A percentile compares a stretch with the other conserved stretches of the same genome.
These are phyloP conservation scores for Chaetomium fimeti DNA, from an alignment of 495 filamentous ascomycete genomes.

Conservation along the genomic window DNA sequence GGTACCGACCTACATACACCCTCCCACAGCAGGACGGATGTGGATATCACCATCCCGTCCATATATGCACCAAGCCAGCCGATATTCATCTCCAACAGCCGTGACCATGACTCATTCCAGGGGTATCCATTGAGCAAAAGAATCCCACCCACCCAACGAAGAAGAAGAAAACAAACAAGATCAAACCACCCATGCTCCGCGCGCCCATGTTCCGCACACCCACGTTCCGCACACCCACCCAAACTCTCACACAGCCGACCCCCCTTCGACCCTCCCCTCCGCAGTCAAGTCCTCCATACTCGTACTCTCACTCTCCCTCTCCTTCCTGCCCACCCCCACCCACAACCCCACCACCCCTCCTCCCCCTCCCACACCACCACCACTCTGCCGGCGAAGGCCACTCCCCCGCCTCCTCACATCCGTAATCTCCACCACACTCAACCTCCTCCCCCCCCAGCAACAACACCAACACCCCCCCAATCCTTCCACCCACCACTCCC, in stretches of 20 bases:
- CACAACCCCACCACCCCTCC: not conserved
- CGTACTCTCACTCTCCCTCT: conserved; percentile 19
- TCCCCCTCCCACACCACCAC: conserved; percentile 4
- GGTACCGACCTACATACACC: not conserved
- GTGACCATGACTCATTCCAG: not conserved
- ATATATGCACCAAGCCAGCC: not conserved
- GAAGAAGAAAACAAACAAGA: not conserved
- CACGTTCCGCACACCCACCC: too few species aligned
- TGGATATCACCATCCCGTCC: not conserved
- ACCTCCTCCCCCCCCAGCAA: conserved; percentile 8
- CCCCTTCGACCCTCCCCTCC: conserved; percentile 19
- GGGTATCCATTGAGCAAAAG: conserved; percentile 10
- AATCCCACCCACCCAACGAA: not conserved
- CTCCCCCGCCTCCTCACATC: not conserved
- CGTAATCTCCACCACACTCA: conserved; percentile 16
- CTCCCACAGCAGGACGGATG: not conserved
- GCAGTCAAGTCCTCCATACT: conserved; percentile 28
- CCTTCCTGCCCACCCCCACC: conserved; percentile 16
- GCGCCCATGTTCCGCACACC: too few species aligned
- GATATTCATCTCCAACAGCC: not conserved
- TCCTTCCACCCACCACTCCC: not conserved
- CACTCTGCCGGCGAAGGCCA: not conserved
- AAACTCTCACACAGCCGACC: conserved; percentile 2
- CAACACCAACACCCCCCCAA: not conserved
- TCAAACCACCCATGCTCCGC: not conserved